Conservation (phyloP, 495 filamentous ascomycete genomes). For the Diplogelasinospora grovesii region DNA sequence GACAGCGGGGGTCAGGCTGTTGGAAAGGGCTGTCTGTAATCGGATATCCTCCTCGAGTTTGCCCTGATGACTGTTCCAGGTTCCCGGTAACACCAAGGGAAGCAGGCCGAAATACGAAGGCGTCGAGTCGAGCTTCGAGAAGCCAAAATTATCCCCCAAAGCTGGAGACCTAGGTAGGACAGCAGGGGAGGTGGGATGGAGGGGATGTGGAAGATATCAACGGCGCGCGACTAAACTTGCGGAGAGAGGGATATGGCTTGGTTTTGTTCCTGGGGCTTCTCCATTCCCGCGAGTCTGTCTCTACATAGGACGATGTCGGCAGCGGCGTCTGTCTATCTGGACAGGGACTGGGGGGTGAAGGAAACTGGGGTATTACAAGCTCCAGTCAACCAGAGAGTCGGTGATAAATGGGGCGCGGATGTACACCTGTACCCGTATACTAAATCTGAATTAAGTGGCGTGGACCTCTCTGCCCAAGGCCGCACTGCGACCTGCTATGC, state of each 20-base stretch:
- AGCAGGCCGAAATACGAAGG: too few species aligned
- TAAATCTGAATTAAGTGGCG: slow-evolving; percentile 10
- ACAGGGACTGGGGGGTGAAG: neutral
- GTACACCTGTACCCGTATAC: slow-evolving; percentile 1
- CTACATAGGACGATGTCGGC: slow-evolving; percentile 1
- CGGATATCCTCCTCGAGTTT: too few species aligned
- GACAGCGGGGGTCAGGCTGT: too few species aligned
- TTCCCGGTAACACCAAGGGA: too few species aligned
- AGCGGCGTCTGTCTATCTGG: slow-evolving; percentile 4
- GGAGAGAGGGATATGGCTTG: slow-evolving; percentile 6
- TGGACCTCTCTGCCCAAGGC: slow-evolving; percentile 10
- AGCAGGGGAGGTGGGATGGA: neutral
- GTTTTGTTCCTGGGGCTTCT: too few species aligned
- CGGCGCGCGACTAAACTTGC: slow-evolving; percentile 7
- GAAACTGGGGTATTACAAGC: neutral
- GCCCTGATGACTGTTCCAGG: too few species aligned
- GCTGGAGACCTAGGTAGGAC: neutral
- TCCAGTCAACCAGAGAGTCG: neutral
- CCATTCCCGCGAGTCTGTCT: neutral
- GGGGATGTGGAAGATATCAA: slow-evolving; percentile 15
- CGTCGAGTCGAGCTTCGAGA: too few species aligned
- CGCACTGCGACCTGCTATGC: slow-evolving; percentile 10
- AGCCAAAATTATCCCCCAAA: too few species aligned
- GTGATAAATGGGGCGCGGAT: neutral
- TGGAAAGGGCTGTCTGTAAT: too few species aligned